These are phyloP conservation scores for Neofusicoccum sp. DNA, from an alignment of 2,329 filamentous ascomycete genomes.

Conservation along the genomic window DNA sequence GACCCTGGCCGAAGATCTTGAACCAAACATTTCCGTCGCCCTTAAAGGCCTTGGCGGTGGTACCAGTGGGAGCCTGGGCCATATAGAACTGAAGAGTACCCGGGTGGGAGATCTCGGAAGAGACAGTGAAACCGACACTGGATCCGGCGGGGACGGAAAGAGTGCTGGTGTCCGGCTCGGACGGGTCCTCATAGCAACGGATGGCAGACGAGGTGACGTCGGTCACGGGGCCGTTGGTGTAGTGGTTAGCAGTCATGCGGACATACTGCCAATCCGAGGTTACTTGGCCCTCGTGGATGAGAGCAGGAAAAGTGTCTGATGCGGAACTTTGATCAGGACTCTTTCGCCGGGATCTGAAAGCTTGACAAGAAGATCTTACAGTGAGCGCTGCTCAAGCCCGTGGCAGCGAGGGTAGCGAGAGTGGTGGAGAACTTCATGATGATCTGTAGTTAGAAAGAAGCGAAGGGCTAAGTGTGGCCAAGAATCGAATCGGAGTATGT, in stretches of 20 bases:
- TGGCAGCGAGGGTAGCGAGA: constrained; percentile 11
- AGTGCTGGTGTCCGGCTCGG: constrained; percentile 26
- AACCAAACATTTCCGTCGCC: constrained; percentile 39
- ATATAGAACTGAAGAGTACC: constrained; percentile 43
- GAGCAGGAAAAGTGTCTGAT: constrained; percentile 32
- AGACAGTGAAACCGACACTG: constrained; percentile 36
- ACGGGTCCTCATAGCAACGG: constrained; percentile 37
- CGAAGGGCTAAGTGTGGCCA: background rate
- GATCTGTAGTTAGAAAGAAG: background rate
- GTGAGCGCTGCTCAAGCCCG: constrained; percentile 18
- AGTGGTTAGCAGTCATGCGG: constrained; percentile 36
- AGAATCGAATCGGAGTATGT: constrained; percentile 4
- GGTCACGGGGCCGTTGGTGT: constrained; percentile 33
- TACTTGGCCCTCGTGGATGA: constrained; percentile 28
- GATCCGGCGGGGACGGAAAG: constrained; percentile 34
- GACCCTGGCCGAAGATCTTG: constrained; percentile 34
- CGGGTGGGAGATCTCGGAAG: constrained; percentile 36
- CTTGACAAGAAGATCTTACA: background rate
- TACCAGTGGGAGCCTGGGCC: constrained; percentile 34
- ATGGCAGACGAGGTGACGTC: constrained; percentile 36
- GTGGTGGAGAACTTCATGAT: constrained; percentile 20
- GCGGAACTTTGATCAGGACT: background rate
- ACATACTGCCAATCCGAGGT: constrained; percentile 37
- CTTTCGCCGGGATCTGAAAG: background rate
- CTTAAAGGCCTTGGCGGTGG: constrained; percentile 29